Base-by-base conservation (phyloP, 2,329 filamentous ascomycete species). In the Proliferodiscus dingleyae region DNA sequence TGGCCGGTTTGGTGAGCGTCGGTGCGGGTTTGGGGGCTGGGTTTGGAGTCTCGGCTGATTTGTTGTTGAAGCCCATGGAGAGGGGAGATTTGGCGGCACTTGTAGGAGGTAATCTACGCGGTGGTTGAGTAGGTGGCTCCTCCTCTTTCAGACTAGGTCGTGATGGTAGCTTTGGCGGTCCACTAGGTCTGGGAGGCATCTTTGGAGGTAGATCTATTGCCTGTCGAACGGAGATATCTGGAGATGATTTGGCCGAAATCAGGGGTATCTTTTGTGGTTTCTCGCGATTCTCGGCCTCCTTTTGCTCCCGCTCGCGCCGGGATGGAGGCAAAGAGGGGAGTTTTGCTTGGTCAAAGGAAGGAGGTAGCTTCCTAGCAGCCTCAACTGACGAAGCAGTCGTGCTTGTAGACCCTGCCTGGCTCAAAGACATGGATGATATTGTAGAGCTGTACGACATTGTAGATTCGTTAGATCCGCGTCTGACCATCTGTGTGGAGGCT, bases 301-400 rank as follows among this genome's bases (percentile, higher is more conserved):
- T 57, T 45, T 61, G 53, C 21, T 83, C 78, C 2, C 68, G 64
- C 46, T 81, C 78, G 33, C 73, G 69, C 50, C 68, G 71, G 1
- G 73, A 71, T 0, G 78, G 78, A 0, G 79, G 80, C 28, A 83
- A 62, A 9, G 73, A 71, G 0, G 79, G 80, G 9, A 83, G 66
- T 40, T 71, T 75, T n/a, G 76, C 68, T 26, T 74, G 69, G 42
- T 79, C 77, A 38, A 78, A 70, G 0, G 72, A 61, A 2, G 80
- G 79, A 2, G 80, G 77, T 18, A 83, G 61, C 43, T 73, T 78
- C 49, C 77, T 50, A n/a, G 66, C 54, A 3, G 63, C 51, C 2
- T 62, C 52, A 9, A 64, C 62, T 1, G 75, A 74, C 7, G 67
- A 65, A 37, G 68, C 64, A 54, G 72, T 80, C 0, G 74, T 71